These are phyloP conservation scores for Curvularia lunata DNA, from an alignment of 2,329 filamentous ascomycete species.

Conservation along the genomic window DNA sequence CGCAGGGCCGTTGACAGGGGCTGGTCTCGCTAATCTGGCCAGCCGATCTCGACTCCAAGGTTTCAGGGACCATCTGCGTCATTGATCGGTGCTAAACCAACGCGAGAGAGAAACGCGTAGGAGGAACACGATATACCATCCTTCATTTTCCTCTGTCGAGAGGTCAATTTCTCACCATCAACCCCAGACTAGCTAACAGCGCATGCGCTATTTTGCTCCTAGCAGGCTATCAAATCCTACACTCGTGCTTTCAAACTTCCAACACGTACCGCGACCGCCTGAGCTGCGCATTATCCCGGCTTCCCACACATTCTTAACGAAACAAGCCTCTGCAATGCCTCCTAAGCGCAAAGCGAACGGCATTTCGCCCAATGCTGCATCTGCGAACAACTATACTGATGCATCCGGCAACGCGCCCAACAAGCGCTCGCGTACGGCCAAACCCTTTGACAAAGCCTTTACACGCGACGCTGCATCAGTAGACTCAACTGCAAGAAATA, in stretches of 20 bases:
- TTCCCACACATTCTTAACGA: background rate
- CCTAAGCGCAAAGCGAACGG: constrained; percentile 27
- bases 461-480: constrained; percentile 19
- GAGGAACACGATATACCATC: background rate
- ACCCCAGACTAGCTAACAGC: background rate
- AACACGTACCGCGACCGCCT: background rate
- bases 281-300: background rate
- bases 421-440: constrained; percentile 46
- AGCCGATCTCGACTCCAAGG: constrained; percentile 29
- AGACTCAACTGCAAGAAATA: constrained; percentile 19
- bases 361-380: constrained; percentile 43
- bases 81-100: constrained; percentile 33
- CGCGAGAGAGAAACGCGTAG: constrained; percentile 26
- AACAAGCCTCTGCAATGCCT: constrained; percentile 20
- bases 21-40: constrained; percentile 30
- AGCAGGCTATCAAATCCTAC: background rate
- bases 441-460: constrained; percentile 36
- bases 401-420: constrained; percentile 42
- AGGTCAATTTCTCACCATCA: background rate
- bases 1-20: constrained; percentile 13
- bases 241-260: background rate
- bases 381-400: constrained; percentile 45
- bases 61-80: constrained; percentile 38
- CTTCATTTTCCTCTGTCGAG: background rate
- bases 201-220: background rate